phyloP scores from a whole-genome alignment of 495 filamentous ascomycete species.

The Penicillium ucsense region DNA sequence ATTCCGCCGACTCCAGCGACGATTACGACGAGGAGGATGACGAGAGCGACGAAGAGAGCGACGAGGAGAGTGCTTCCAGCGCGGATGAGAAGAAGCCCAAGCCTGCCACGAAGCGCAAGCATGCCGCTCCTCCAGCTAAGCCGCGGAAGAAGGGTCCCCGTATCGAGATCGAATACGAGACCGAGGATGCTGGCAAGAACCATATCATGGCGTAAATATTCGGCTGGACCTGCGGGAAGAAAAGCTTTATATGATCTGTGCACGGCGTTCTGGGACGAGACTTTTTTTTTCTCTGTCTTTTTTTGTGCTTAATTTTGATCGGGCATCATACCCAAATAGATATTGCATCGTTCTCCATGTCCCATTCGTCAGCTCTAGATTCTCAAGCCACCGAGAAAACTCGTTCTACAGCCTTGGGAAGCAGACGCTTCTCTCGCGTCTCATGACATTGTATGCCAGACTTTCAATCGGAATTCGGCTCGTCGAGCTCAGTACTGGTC shows the following conservation, averaged over 20 bases:
- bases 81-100: slow-evolving; percentile 40
- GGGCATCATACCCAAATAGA: slow-evolving; percentile 27
- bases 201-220: slow-evolving; percentile 30
- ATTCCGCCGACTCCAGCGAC: slow-evolving; percentile 46
- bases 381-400: too few relatives aligned
- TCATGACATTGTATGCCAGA: too few relatives aligned
- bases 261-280: slow-evolving; percentile 31
- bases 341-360: slow-evolving; percentile 23
- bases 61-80: slow-evolving; percentile 30
- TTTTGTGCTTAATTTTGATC: slow-evolving; percentile 17
- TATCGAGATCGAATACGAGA: slow-evolving; percentile 65
- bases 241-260: slow-evolving; percentile 26
- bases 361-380: slow-evolving; percentile 4
- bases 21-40: slow-evolving; percentile 44
- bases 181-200: slow-evolving; percentile 44
- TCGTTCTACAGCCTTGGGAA: too few relatives aligned
- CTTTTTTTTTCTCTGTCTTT: slow-evolving; percentile 13
- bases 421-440: too few relatives aligned
- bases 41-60: slow-evolving; percentile 40
- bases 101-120: slow-evolving; percentile 61
- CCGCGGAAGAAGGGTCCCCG: slow-evolving; percentile 58
- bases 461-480: too few relatives aligned
- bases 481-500: background rate
- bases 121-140: slow-evolving; percentile 44
- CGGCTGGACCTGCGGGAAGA: slow-evolving; percentile 10